Base-by-base conservation (phyloP, 192 early-diverging fungal species). In the Coemansia sp. region DNA sequence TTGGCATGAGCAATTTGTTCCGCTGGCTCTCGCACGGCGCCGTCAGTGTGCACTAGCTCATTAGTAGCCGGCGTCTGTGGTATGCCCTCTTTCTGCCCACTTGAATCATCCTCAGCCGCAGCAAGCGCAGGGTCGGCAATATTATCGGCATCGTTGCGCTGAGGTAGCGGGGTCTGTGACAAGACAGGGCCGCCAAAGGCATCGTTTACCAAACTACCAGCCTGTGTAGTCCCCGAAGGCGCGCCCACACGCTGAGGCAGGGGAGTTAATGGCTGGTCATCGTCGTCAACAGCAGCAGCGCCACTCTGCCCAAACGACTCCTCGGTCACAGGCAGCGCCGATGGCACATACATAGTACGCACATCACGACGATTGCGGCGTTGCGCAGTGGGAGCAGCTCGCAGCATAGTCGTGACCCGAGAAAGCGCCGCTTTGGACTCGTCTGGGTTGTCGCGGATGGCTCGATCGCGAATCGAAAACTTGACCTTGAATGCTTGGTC, bases 391-490 rank as follows among this genome's bases (percentile, higher is more conserved):
- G 78, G 78, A 1, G 73, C 78, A 0, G 72, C 62, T 16, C 78
- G 64, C 37, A 81, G 57, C 59, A 81, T 61, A 36, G 78, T 81
- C 1, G 78, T 59, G 20, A 81, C 78, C 3, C 78, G 58, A 10
- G 73, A 63, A 28, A 81, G 53, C 25, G 78, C 78, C 0, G 78
- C 78, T 42, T 65, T 75, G 36, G 73, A 75, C 38, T 81, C 78
- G 39, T 81, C 78, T 1, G 78, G 78, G 39, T 81, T 81, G 23
- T 81, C 78, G 56, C 66, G 56, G 67, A 81, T 81, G 3, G 78
- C 73, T 11, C 61, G 61, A 8, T 76, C 70, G 39, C 78, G 69
- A 61, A 81, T 81, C 18, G 78, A 81, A 59, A 81, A 81, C 59
- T 75, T 81, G 12, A 81, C 78, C 9, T 67, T 62, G 61, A 81